phyloP scores from a whole-genome alignment of 2,329 filamentous ascomycete genomes.

The Verticillium nubilum region DNA sequence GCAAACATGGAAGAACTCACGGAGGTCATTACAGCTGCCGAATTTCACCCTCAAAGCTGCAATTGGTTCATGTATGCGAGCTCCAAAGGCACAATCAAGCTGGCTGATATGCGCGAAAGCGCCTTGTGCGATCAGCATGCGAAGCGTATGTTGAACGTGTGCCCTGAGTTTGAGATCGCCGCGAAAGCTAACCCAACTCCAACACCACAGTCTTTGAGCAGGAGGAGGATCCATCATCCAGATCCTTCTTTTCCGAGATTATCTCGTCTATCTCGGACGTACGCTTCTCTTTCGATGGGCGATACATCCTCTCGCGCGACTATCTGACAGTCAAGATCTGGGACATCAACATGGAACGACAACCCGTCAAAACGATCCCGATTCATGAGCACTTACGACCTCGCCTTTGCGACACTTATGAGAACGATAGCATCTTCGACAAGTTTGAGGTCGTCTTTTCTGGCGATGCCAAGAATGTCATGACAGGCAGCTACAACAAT shows the following conservation, averaged over 20 bases:
- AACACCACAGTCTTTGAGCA: conserved; percentile 80
- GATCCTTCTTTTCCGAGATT: conserved; percentile 99
- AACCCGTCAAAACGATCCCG: conserved; percentile 96
- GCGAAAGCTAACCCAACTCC: neutral
- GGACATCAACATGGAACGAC: conserved; percentile 99
- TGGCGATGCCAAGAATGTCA: conserved; percentile 96
- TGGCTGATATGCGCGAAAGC: conserved; percentile 97
- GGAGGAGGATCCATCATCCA: conserved; percentile 93
- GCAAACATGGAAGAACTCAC: conserved; percentile 99
- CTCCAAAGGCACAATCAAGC: conserved; percentile 97
- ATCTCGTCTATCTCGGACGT: conserved; percentile 99
- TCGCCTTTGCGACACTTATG: conserved; percentile 93
- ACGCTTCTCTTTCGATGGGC: conserved; percentile 91
- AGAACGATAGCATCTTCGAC: conserved; percentile 99
- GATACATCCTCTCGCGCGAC: conserved; percentile 95
- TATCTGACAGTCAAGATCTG: conserved; percentile 99
- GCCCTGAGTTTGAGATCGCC: neutral
- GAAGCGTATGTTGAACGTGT: conserved; percentile 62
- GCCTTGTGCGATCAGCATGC: conserved; percentile 93
- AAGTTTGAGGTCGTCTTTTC: conserved; percentile 99
- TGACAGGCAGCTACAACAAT: conserved; percentile 99
- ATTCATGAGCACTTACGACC: conserved; percentile 97
- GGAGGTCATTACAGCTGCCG: conserved; percentile 95
- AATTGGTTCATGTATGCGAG: conserved; percentile 99
- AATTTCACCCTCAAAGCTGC: conserved; percentile 95